A percentile compares a stretch with the other conserved stretches of the same genome.
Conservation (phyloP, 2,329 filamentous ascomycete genomes). For the Paramyrothecium sp. region DNA sequence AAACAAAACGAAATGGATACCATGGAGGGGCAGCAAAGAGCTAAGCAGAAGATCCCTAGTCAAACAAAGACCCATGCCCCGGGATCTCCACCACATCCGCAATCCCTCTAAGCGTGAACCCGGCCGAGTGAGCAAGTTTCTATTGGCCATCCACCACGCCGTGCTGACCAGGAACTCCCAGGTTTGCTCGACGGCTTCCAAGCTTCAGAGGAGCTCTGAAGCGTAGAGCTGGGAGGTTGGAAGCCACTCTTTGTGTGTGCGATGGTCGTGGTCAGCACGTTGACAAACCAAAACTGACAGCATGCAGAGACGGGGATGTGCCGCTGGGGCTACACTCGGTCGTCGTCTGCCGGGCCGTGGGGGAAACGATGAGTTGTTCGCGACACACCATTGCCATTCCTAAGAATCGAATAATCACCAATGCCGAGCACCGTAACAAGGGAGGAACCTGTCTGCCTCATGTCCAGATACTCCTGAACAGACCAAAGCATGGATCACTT, state of each 20-base stretch:
- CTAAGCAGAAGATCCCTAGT: not conserved
- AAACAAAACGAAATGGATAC: not conserved
- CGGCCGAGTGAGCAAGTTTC: conserved; percentile 43
- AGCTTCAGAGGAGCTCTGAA: no score
- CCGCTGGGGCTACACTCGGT: no score
- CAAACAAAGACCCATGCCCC: not conserved
- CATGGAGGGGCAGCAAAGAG: not conserved
- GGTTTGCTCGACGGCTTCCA: not conserved
- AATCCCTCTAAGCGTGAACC: conserved; percentile 20
- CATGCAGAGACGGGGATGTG: no score
- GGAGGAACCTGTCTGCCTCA: no score
- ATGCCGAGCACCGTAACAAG: no score
- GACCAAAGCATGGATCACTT: no score
- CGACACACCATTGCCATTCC: no score
- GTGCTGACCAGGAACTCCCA: not conserved
- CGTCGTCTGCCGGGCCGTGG: no score
- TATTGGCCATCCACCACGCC: conserved; percentile 30
- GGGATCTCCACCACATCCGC: conserved; percentile 2
- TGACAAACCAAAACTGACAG: not conserved
- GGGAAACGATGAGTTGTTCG: no score
- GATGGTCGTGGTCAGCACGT: not conserved
- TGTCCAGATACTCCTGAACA: no score
- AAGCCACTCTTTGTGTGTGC: not conserved
- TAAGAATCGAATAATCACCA: no score
- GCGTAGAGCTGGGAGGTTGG: no score